Conservation (phyloP, 2,329 filamentous ascomycete genomes). For the Pseudopithomyces chartarum region DNA sequence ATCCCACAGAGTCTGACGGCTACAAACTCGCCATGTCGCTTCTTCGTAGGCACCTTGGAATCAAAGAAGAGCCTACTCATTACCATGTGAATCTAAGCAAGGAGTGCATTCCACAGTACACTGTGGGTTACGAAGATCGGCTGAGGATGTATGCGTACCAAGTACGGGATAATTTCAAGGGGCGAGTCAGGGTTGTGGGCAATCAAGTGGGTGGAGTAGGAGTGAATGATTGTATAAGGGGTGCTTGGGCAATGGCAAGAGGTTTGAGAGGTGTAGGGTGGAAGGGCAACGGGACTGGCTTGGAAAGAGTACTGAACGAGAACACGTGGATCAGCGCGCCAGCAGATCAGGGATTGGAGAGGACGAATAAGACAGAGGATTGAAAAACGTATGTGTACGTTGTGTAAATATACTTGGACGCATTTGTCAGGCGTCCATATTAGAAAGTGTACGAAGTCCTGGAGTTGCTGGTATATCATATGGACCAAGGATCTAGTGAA, state of each 20-base stretch:
- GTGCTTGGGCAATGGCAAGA: conserved; percentile 60
- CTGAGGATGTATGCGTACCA: conserved; percentile 61
- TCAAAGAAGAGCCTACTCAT: conserved; percentile 66
- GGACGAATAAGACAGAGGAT: conserved; percentile 12
- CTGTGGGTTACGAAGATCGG: conserved; percentile 72
- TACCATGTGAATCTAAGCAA: conserved; percentile 64
- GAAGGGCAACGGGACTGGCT: conserved; percentile 31
- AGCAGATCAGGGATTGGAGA: conserved; percentile 6
- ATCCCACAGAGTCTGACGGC: conserved; percentile 70
- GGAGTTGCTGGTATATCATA: background rate
- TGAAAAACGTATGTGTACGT: background rate
- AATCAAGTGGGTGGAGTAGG: conserved; percentile 55
- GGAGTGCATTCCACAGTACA: conserved; percentile 90
- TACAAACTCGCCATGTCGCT: conserved; percentile 71
- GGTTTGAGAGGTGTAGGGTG: conserved; percentile 38
- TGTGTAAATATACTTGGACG: background rate
- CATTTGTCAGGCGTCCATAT: background rate
- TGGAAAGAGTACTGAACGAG: conserved; percentile 26
- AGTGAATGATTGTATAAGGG: conserved; percentile 59
- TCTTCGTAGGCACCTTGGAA: conserved; percentile 74
- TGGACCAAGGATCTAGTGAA: no score
- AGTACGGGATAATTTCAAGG: conserved; percentile 63
- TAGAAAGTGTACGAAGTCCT: background rate
- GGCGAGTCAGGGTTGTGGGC: conserved; percentile 66
- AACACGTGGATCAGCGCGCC: conserved; percentile 18